Base-by-base conservation (phyloP, 345 rosid species). In the Dimocarpus longan region DNA sequence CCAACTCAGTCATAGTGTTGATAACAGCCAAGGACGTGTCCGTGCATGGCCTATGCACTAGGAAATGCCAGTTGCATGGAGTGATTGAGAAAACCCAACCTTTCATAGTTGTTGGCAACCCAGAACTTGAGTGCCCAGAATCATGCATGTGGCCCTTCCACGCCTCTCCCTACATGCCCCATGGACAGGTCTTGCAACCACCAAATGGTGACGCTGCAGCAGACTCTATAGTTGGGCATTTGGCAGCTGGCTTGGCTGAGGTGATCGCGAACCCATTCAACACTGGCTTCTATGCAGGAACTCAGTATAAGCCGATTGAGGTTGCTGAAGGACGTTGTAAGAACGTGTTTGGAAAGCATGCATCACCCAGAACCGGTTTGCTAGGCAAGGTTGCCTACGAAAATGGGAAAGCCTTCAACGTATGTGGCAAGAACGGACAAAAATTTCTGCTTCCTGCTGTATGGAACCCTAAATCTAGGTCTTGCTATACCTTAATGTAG, bases 371-470 rank as follows among this genome's bases (percentile, higher is more conserved):
- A 10, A 84, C 80, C 77, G 76, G 92, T 3, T 89, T 91, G 5
- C 84, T 50, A 64, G 85, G 89, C 10, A 81, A 68, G 15, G 32
- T 87, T 9, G 91, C 87, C 75, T 93, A 91, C 2, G 1, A 6
- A 0, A 84, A 76, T 2, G 91, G 93, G 32, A 93, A 87, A 50
- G 87, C 83, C 12, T 93, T 82, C 74, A 91, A 93, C 66, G 88
- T 88, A 7, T 77, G 81, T 13, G 97, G 95, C 44, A 74, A 80
- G 48, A 84, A 66, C 59, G 87, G 88, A 28, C 75, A 57, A 80
- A 88, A 86, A 71, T 93, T 89, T 82, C 87, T 93, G 90, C 83
- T 92, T 79, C 98, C 98, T 26, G 87, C 90, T n/a, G 28, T 93
- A 44, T 90, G 92, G 91, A 77, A 90, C 76, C 92, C 90, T 44